These are phyloP conservation scores for Aaosphaeria pasadenensis DNA, from an alignment of 2,329 filamentous ascomycete genomes.

Conservation along the genomic window DNA sequence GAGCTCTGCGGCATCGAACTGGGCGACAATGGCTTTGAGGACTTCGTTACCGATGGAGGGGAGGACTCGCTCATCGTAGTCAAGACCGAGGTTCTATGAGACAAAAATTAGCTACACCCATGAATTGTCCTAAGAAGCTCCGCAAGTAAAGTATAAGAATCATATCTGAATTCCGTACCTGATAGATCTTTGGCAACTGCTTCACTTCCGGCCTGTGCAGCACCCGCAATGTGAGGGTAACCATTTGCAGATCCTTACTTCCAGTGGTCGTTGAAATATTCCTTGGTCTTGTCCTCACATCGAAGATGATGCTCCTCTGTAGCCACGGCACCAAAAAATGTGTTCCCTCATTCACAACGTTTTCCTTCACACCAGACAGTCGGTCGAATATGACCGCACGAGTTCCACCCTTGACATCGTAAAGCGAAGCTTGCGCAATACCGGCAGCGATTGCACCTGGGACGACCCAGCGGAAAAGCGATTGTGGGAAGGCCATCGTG, in stretches of 20 bases:
- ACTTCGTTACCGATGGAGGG: slow-evolving; percentile 56
- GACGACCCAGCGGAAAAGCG: slow-evolving; percentile 57
- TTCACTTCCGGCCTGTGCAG: slow-evolving; percentile 92
- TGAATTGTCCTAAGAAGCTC: background rate
- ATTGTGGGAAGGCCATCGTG: slow-evolving; percentile 30
- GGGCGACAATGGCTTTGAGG: slow-evolving; percentile 53
- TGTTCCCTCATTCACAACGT: slow-evolving; percentile 91
- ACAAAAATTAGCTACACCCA: background rate
- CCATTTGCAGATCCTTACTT: slow-evolving; percentile 99
- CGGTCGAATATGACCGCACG: slow-evolving; percentile 98
- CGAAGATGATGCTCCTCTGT: slow-evolving; percentile 90
- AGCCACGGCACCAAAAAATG: slow-evolving; percentile 96
- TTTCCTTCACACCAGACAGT: slow-evolving; percentile 85
- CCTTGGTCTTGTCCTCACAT: slow-evolving; percentile 94
- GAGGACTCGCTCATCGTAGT: slow-evolving; percentile 77
- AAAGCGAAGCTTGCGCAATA: slow-evolving; percentile 75
- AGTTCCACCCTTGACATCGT: slow-evolving; percentile 94
- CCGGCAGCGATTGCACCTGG: slow-evolving; percentile 68
- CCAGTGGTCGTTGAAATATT: slow-evolving; percentile 98
- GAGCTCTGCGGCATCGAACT: slow-evolving; percentile 58
- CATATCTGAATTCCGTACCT: slow-evolving; percentile 58
- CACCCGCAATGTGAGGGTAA: slow-evolving; percentile 94
- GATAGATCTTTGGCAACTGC: slow-evolving; percentile 94
- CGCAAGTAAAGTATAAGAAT: background rate
- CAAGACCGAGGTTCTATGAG: slow-evolving; percentile 85